A percentile compares a stretch with the other conserved stretches of the same genome.
Conservation (phyloP, 2,329 filamentous ascomycete species). For the Diaporthe citriasiana region DNA sequence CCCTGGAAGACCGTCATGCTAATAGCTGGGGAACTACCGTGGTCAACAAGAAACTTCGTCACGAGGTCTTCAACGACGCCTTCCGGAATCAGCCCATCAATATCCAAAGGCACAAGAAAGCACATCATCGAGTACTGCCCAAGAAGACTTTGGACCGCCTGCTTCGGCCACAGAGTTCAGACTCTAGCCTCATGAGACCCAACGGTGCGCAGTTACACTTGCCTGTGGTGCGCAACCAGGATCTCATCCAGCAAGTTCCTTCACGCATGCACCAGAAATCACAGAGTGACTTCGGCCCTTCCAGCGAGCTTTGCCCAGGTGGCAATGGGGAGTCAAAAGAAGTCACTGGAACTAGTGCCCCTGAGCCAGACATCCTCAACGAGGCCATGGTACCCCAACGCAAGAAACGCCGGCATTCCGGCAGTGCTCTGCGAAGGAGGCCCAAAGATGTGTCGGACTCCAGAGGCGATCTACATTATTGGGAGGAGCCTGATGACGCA, state of each 20-base stretch:
- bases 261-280: conserved; percentile 44
- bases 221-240: conserved; percentile 24
- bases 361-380: conserved; percentile 70
- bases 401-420: conserved; percentile 84
- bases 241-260: conserved; percentile 6
- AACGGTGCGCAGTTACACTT: conserved; percentile 33
- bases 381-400: conserved; percentile 58
- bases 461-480: conserved; percentile 87
- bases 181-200: conserved; percentile 54
- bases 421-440: conserved; percentile 82
- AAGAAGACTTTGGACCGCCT: conserved; percentile 63
- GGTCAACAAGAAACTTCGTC: conserved; percentile 88
- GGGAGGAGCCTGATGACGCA: conserved; percentile 88
- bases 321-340: conserved; percentile 62
- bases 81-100: conserved; percentile 88
- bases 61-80: conserved; percentile 93
- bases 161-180: conserved; percentile 61
- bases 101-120: conserved; percentile 81
- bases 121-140: conserved; percentile 76
- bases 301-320: conserved; percentile 50
- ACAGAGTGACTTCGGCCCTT: conserved; percentile 47
- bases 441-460: conserved; percentile 79
- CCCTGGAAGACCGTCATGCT: conserved; percentile 68
- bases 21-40: conserved; percentile 91
- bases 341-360: conserved; percentile 74